Percentiles rank a stretch among this genome's conserved stretches.
Conservation (phyloP, 805 yeast species). For the Monosporozyma servazzii region DNA sequence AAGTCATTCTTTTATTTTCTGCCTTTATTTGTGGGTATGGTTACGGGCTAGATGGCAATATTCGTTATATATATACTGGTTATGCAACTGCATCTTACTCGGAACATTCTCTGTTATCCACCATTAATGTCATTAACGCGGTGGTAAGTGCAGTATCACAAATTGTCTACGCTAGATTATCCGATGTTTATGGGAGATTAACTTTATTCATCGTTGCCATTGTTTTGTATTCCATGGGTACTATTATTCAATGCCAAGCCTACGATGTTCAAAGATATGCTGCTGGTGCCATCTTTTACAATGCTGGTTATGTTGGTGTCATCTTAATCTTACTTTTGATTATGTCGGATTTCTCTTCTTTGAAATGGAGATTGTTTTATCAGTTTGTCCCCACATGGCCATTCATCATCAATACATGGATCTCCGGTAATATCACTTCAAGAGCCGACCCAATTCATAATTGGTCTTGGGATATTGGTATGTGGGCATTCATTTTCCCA, state of each 20-base stretch:
- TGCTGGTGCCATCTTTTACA: conserved; percentile 44
- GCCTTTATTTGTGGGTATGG: conserved; percentile 45
- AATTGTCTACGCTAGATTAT: conserved; percentile 45
- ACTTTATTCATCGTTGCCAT: conserved; percentile 39
- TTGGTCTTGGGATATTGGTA: conserved; percentile 72
- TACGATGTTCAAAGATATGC: conserved; percentile 43
- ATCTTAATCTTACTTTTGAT: conserved; percentile 47
- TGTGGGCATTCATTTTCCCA: conserved; percentile 75
- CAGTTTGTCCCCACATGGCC: conserved; percentile 64
- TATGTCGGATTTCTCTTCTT: conserved; percentile 55
- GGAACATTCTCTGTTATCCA: conserved; percentile 42
- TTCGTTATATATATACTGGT: conserved; percentile 40
- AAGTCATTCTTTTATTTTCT: conserved; percentile 33
- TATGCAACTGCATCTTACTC: conserved; percentile 42
- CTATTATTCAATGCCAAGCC: conserved; percentile 48
- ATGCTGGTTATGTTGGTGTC: conserved; percentile 54
- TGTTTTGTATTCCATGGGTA: conserved; percentile 46
- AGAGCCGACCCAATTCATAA: conserved; percentile 28
- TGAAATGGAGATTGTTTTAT: conserved; percentile 62
- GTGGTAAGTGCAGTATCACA: conserved; percentile 53
- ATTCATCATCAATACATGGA: conserved; percentile 71
- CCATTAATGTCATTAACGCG: conserved; percentile 42
- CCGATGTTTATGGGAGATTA: conserved; percentile 49
- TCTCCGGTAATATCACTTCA: conserved; percentile 48
- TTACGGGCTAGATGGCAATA: conserved; percentile 45